Base-by-base conservation (phyloP, 371 early-diverging fungal species). In the Globomyces sp. region DNA sequence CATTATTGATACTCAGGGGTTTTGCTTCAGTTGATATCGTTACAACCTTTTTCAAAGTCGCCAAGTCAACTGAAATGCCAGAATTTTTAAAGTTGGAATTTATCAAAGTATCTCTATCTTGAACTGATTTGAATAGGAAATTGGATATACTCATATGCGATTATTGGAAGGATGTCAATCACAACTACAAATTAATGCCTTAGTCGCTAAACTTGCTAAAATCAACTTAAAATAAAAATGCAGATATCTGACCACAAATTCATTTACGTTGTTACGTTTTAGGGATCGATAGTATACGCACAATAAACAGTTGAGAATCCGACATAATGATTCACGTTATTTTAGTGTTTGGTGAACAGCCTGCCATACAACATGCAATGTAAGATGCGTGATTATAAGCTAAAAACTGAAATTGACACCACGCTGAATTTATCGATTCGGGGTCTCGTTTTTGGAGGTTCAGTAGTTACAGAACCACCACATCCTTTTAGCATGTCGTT, bases 1-100 rank as follows among this genome's bases (percentile, higher is more conserved):
- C 24, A 24, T 24, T 24, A 24, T 0, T 24, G 24, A 24, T 24
- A 24, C 24, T 24, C 3, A 80, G 84, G 57, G 99, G 99, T 1
- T 97, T 94, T 75, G 85, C 92, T 42, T 80, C 91, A 0, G 74
- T 94, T 3, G 99, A 97, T 73, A 93, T 98, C 57, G 88, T 97
- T 59, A 92, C 89, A 0, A 92, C 96, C 1, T 62, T 97, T 39
- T 94, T 95, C 76, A 84, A 89, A 46, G 95, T 97, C 1, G 85
- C 88, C 46, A 94, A 93, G 76, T 77, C 77, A 41, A 84, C 74
- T 63, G 82, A 77, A 40, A 82, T 91, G 80, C 81, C 82, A 45
- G 92, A 92, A 71, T 86, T 80, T 64, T 69, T 78, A 63, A 89
- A 91, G 75, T 80, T 96, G 67, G 90, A 90, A 66, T 95, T 85